Conservation (phyloP, 352 stramenopile genomes). For the Aphanomyces invadans region DNA sequence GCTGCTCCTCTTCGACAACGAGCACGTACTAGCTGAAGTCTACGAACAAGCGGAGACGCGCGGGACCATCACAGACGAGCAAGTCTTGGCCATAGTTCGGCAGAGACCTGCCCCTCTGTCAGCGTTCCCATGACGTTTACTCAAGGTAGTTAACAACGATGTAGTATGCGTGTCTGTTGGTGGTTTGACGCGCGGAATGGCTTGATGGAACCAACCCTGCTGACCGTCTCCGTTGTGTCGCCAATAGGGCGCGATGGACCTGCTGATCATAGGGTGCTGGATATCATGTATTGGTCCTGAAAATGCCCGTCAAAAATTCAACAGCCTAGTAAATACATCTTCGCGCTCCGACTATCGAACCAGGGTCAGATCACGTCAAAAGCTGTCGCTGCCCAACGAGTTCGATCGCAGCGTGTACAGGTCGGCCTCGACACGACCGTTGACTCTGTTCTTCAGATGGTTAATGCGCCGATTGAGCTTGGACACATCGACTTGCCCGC, state of each 20-base stretch:
- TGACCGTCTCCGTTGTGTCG: no score
- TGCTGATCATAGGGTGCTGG: no score
- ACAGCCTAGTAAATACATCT: neutral
- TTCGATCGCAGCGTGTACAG: constrained; percentile 1
- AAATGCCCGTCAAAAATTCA: neutral
- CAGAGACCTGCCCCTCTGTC: neutral
- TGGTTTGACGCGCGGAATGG: no score
- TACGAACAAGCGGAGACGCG: constrained; percentile 71
- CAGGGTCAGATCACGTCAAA: neutral
- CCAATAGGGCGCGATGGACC: neutral
- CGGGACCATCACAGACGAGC: constrained; percentile 63
- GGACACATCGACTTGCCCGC: neutral
- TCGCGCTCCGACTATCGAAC: no score
- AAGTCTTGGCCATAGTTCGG: constrained; percentile 63
- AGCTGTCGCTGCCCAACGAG: no score
- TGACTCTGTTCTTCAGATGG: constrained; percentile 1
- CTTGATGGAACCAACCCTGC: no score
- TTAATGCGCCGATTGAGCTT: neutral
- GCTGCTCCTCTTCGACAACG: constrained; percentile 61
- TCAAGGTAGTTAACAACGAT: neutral
- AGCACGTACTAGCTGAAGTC: constrained; percentile 65
- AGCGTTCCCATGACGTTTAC: neutral
- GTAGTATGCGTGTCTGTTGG: neutral
- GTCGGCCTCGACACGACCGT: neutral
- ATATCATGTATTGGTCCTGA: no score